Evolutionary conservation across 2,329 filamentous ascomycete genomes (phyloP).

Genomic region (Xylaria arbuscula): DNA sequence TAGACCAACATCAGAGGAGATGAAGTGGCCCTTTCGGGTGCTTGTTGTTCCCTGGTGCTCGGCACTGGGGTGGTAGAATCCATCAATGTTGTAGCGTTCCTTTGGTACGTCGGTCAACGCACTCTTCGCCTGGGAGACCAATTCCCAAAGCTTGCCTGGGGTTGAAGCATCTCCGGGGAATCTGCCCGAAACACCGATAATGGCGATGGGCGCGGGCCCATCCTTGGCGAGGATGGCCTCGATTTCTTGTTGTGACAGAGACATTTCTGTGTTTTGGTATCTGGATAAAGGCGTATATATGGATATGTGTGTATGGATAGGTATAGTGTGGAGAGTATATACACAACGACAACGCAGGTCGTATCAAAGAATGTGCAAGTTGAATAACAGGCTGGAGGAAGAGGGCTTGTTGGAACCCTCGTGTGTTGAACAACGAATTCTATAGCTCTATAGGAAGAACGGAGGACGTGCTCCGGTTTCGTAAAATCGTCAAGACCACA

Average conservation of each 20-base stretch:
- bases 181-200: conserved; percentile 47
- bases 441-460: conserved; percentile 36
- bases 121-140: conserved; percentile 45
- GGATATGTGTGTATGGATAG: conserved; percentile 1
- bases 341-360: conserved; percentile 25
- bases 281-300: conserved; percentile 18
- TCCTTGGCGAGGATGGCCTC: conserved; percentile 44
- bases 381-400: conserved; percentile 37
- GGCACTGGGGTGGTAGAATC: conserved; percentile 46
- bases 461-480: conserved; percentile 33
- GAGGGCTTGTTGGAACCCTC: conserved; percentile 37
- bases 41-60: conserved; percentile 46
- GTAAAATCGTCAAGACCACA: conserved; percentile 42
- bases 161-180: conserved; percentile 47
- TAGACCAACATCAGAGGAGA: conserved; percentile 44
- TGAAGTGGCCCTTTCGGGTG: conserved; percentile 46
- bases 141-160: conserved; percentile 46
- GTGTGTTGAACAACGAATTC: conserved; percentile 41
- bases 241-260: conserved; percentile 41
- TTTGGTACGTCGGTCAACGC: conserved; percentile 46
- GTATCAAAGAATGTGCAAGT: conserved; percentile 36
- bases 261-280: conserved; percentile 38
- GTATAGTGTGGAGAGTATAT: conserved; percentile 25
- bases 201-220: conserved; percentile 45
- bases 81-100: conserved; percentile 47